A percentile compares a stretch with the other conserved stretches of the same genome.
Evolutionary conservation across 2,329 filamentous ascomycete genomes (phyloP).

Genomic region (Fusarium compactum): DNA sequence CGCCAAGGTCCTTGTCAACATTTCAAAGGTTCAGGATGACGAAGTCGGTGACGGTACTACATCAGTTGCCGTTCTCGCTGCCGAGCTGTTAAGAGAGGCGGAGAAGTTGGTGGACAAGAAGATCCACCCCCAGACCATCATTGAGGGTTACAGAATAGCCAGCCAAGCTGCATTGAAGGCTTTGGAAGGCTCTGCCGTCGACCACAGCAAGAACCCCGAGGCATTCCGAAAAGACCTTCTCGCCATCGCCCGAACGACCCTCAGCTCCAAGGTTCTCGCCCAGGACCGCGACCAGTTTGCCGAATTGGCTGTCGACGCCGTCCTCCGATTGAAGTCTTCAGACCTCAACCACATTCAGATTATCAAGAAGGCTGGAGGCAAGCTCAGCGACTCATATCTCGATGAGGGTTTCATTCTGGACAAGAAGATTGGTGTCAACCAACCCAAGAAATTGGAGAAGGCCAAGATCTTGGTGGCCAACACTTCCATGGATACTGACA

Average conservation of each 20-base stretch:
- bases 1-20: conserved; percentile 98
- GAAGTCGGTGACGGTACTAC: conserved; percentile 98
- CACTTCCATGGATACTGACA: conserved; percentile 99
- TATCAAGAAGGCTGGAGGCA: conserved; percentile 99
- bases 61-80: conserved; percentile 94
- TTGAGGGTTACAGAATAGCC: conserved; percentile 98
- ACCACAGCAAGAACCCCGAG: conserved; percentile 86
- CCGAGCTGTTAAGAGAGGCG: conserved; percentile 93
- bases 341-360: conserved; percentile 99
- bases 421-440: conserved; percentile 99
- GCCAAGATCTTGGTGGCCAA: conserved; percentile 98
- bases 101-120: conserved; percentile 98
- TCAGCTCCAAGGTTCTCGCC: conserved; percentile 96
- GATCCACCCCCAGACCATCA: conserved; percentile 99
- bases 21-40: conserved; percentile 99
- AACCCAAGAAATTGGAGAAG: conserved; percentile 96
- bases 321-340: conserved; percentile 88
- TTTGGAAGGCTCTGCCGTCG: conserved; percentile 84
- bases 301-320: conserved; percentile 88
- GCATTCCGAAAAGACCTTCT: conserved; percentile 91
- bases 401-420: conserved; percentile 99
- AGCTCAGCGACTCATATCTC: conserved; percentile 96
- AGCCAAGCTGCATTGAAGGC: conserved; percentile 88
- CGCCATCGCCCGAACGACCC: conserved; percentile 91
- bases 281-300: conserved; percentile 96